Conservation (phyloP, 169 alveolate species). For the Gregarina niphandrodes region DNA sequence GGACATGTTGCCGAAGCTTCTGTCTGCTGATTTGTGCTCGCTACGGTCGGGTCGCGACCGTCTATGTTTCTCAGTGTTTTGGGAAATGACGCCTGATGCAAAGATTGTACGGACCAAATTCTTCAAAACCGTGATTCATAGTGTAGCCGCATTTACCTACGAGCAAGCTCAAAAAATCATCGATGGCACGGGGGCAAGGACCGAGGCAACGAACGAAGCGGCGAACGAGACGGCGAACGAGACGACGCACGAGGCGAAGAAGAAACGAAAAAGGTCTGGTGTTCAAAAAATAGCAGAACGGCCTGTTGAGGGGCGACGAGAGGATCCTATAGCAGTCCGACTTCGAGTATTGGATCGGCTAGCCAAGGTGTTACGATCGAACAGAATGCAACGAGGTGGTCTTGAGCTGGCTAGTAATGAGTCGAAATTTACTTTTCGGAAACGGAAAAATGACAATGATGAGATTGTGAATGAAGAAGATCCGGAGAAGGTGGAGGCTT, state of each 20-base stretch:
- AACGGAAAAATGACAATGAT: too few species aligned
- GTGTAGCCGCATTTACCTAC: conserved; percentile 24
- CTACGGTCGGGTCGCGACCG: conserved; percentile 15
- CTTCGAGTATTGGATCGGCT: too few species aligned
- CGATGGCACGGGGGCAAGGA: conserved; percentile 1
- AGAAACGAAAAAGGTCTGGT: too few species aligned
- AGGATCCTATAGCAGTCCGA: too few species aligned
- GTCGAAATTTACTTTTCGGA: too few species aligned
- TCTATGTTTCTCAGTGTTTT: conserved; percentile 24
- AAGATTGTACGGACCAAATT: conserved; percentile 2
- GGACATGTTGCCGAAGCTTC: conserved; percentile 92
- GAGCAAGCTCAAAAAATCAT: conserved; percentile 27
- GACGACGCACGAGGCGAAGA: too few species aligned
- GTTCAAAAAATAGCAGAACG: too few species aligned
- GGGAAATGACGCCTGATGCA: conserved; percentile 26
- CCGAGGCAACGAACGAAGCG: neutral
- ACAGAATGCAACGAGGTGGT: conserved; percentile 68
- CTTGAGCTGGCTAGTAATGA: conserved; percentile 64
- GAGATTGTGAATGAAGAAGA: too few species aligned
- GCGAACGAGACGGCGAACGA: too few species aligned
- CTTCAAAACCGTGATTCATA: conserved; percentile 13
- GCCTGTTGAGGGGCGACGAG: too few species aligned
- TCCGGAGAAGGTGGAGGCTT: too few species aligned
- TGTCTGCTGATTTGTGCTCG: conserved; percentile 33
- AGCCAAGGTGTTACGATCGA: conserved; percentile 42